Evolutionary conservation across 2,329 filamentous ascomycete species (phyloP), one percentile per base, ranked within the genome.

Genomic region (Davidsoniella virescens): DNA sequence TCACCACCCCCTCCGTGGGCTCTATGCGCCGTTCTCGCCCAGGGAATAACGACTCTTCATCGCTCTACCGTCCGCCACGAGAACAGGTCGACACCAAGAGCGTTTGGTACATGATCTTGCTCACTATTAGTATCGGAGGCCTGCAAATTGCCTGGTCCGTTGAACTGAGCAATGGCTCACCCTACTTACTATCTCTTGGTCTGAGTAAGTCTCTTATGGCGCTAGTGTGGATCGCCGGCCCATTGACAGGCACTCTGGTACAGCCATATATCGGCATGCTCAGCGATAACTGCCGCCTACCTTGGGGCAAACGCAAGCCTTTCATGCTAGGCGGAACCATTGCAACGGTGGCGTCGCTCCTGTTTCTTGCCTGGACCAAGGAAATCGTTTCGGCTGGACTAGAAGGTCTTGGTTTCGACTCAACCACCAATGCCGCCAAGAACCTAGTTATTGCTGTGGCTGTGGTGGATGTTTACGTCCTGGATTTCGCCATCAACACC

Each of bases 401-500:
- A 7, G 67, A 73, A 2, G 59, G 90, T 1, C 87, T 92, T 58
- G 84, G 84, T 9, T 81, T 77, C 9, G 73, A 82, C 49, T 67
- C 68, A n/a, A 72, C 79, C 38, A 84, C 82, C 0, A 58, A 72
- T 6, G 75, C 71, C 2, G 80, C 84, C 43, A 80, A 77, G 59
- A 72, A 71, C 3, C 68, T 71, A 40, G 76, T 84, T 44, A 90
- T 94, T 56, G 68, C 86, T 29, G 73, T 86, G 52, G 90, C 90
- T 6, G 87, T 94, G 5, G 61, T 87, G 26, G 82, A 87, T 67
- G 84, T 96, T 58, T 96, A 94, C 64, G 71, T 92, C 46, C 73
- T 96, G 47, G 90, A 96, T 63, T 92, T 96, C 63, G 80, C 88
- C 59, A 92, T 96, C 68, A 96, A 96, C 65, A 92, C 88, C 75